Base-by-base conservation (phyloP, 1,139 yeast species). In the Lodderomyces beijingensis region DNA sequence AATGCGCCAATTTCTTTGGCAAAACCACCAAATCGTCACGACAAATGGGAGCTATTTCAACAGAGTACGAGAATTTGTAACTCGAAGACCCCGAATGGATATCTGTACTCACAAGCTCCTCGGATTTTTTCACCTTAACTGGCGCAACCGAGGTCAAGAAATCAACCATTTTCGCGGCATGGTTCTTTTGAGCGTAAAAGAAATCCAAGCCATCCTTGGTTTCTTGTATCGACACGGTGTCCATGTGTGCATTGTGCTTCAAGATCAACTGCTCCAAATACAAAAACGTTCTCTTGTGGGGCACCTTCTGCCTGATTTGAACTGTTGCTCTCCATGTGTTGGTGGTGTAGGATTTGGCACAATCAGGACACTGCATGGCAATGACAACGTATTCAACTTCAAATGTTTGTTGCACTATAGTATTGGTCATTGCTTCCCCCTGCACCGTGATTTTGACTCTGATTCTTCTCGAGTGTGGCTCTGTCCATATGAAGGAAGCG, bases 311-410 rank as follows among this genome's bases (percentile, higher is more conserved):
- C 67, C 98, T 84, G 48, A 93, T 83, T 65, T 93, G 99, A 25
- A 93, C 95, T 10, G 91, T 77, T 6, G 98, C 96, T 62, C 93
- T 80, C 99, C 99, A 91, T 12, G 97, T 91, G 55, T 93, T 87
- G 22, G 93, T 84, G 12, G 98, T 91, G 55, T 83, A 91, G 1
- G 95, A 82, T 59, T 87, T 87, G 34, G 97, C 97, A 78, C 99
- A 91, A 65, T 91, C 99, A 2, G 97, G 81, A 70, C 99, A 91
- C 66, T 91, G 99, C 81, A 88, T 87, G 22, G 97, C 96, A 43
- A 87, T 71, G 33, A 91, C 98, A 14, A 86, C 81, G 51, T 83
- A 91, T 51, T 91, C 97, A 12, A 91, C 96, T 59, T 88, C 97
- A 56, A 91, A 89, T 21, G 88, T 78, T 60, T 93, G 98, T 57